phyloP scores from a whole-genome alignment of 148 eudicot species.

The Persicaria tinctoria region DNA sequence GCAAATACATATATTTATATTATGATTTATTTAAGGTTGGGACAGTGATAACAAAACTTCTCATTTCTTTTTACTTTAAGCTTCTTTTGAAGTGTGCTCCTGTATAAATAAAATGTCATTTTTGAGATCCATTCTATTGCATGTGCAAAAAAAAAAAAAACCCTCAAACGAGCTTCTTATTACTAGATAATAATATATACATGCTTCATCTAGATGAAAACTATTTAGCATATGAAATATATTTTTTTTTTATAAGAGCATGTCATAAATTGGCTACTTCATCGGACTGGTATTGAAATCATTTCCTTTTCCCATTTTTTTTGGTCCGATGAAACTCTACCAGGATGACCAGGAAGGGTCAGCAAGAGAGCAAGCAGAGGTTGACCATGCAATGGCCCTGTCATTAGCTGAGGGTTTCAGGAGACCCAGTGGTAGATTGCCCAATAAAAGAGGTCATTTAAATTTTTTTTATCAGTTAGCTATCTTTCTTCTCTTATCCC shows the following conservation, averaged over 20 bases:
- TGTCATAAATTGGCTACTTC: neutral
- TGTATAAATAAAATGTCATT: neutral
- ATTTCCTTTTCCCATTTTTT: neutral
- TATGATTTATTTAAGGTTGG: neutral
- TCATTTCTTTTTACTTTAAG: neutral
- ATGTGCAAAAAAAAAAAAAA: neutral
- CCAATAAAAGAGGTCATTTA: conserved; percentile 5
- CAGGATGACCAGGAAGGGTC: conserved; percentile 71
- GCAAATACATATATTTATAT: neutral
- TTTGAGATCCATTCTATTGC: neutral
- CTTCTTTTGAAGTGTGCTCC: neutral
- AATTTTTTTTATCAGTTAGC: neutral
- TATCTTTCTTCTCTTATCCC: neutral
- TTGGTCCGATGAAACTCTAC: conserved; percentile 1
- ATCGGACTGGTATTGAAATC: neutral
- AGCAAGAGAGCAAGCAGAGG: conserved; percentile 58
- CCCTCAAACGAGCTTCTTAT: no score
- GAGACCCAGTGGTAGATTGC: conserved; percentile 52
- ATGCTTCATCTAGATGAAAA: neutral
- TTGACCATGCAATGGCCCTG: conserved; percentile 62
- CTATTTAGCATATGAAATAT: neutral
- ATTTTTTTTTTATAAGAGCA: neutral
- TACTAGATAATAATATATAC: no score
- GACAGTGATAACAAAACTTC: neutral
- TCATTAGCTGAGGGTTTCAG: conserved; percentile 66